These are phyloP conservation scores for Boletus sensibilis DNA, from an alignment of 768 basidiomycete genomes.

Conservation along the genomic window DNA sequence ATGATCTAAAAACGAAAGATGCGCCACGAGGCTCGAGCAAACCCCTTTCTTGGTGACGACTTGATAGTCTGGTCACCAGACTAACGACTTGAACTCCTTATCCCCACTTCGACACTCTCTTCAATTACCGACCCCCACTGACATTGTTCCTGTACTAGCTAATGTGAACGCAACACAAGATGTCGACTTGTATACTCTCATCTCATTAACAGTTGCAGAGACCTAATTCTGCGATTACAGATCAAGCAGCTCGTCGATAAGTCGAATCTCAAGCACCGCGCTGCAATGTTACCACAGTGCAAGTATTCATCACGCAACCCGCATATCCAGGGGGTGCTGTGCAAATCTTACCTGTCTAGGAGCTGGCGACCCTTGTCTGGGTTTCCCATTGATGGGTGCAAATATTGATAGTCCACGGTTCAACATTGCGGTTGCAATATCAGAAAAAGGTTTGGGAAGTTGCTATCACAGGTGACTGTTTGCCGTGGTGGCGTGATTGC, in stretches of 20 bases:
- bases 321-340: not conserved
- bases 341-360: not conserved
- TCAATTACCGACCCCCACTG: not conserved
- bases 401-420: not conserved
- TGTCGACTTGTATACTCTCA: not conserved
- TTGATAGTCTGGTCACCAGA: too few species aligned
- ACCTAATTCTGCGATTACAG: not conserved
- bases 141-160: not conserved
- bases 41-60: not conserved
- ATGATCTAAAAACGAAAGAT: not conserved
- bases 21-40: not conserved
- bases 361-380: not conserved
- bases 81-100: too few species aligned
- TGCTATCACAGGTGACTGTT: not conserved
- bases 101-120: not conserved
- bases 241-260: not conserved
- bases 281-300: not conserved
- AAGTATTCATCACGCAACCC: not conserved
- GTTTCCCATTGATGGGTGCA: not conserved
- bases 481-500: not conserved
- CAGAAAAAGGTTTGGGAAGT: not conserved
- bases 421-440: not conserved
- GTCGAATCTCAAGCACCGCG: not conserved
- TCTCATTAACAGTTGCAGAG: not conserved
- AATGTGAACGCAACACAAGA: not conserved